Base-by-base conservation (phyloP, 2,329 filamentous ascomycete genomes). In the Stagonosporopsis tanaceti region DNA sequence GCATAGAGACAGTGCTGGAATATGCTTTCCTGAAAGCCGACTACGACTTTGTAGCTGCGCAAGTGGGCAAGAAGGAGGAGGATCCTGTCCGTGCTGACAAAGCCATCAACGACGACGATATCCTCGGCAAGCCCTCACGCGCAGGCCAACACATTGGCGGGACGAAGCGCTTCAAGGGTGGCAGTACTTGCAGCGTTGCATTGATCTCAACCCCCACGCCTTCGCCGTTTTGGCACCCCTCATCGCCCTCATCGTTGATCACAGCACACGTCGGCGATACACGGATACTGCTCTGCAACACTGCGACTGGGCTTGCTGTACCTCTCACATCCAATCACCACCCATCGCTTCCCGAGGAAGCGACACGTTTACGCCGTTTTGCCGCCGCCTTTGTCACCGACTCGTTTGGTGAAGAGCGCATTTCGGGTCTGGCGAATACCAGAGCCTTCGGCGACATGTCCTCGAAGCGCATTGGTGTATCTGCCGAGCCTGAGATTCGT, bases 361-460 rank as follows among this genome's bases (percentile, higher is more conserved):
- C 90, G 9, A 88, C 87, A 39, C 87, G 95, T 7, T 84, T 99
- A 24, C 89, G 93, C 41, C 89, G 93, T 46, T 98, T 93, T 73
- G 91, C 93, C 1, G 87, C 90, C 28, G 89, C 89, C 2, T 94
- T 98, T 73, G 89, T 97, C 17, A 95, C 94, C 0, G 95, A 99
- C 78, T 96, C 92, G 32, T 99, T 99, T 75, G 95, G 95, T 71
- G 95, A 99, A 78, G 93, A 98, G 78, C 92, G 95, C 66, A 95
- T 99, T 76, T 89, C 89, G 14, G 94, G 95, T 0, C 84, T 99
- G 0, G 95, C 95, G 66, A 99, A 99, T 78, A 96, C 92, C 30
- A 90, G 95, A 28, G 85, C 95, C 4, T 98, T 99, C 73, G 95
- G 95, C 25, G 95, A 99, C 79, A 92, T 97, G 78, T 85, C 85